Evolutionary conservation across 495 filamentous ascomycete genomes (phyloP), one percentile per base, ranked within the genome.

Genomic region (Xylaria castorea): DNA sequence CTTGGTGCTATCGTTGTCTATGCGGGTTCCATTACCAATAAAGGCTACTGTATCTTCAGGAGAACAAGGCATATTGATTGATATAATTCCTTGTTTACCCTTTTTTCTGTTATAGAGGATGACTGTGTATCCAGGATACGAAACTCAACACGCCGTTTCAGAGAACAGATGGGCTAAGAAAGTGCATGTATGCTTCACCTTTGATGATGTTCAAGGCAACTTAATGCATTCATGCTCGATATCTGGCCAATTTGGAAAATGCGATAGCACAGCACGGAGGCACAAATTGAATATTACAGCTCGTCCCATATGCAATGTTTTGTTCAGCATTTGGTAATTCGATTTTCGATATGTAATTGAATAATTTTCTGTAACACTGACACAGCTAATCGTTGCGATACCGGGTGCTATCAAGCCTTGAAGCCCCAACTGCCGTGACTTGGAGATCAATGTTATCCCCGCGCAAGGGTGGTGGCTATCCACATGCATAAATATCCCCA

Each of bases 31-130:
- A 74, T 40, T 73, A 79, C 77, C 77, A 34, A 79, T 78, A 34
- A 79, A 79, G 53, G 77, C 77, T 0, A 79, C 63, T 20, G 71
- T 75, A 48, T 78, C 73, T 51, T 48, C 57, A 1, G 76, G 68
- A 25, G 71, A 63, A 32, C 65, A 53, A 63, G 51, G n/a, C 36
- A 46, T 61, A 27, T 27, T 70, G 42, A 60, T 60, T 30, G 40
- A 3, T 57, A 18, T 8, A 40, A 5, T 16, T 42, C 14, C 18
- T 36, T 6, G 14, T 40, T 66, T 14, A n/a, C 46, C 46, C 46
- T 20, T 66, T 40, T 25, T 42, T 2, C 22, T 44, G 1, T 42
- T 22, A 3, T 40, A 1, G 18, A 5, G 7, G 20, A 44, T 63
- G 9, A 27, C 8, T 20, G 34, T 60, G 6, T 9, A 38, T 20